phyloP scores from a whole-genome alignment of 352 stramenopile species.

The Pythium phragmiticola region DNA sequence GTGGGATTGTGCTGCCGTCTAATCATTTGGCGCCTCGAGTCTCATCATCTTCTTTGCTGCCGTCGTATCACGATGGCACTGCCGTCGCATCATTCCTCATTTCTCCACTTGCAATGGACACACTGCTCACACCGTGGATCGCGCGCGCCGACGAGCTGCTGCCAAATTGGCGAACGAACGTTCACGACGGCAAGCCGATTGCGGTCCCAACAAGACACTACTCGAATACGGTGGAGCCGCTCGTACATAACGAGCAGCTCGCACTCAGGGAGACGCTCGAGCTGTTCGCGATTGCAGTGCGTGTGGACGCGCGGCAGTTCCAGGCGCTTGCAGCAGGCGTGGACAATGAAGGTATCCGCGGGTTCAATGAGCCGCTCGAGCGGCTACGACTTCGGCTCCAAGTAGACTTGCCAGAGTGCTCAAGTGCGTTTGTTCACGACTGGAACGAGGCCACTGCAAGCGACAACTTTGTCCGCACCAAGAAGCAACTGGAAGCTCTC shows the following conservation, averaged over 20 bases:
- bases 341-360: neutral
- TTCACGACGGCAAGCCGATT: neutral
- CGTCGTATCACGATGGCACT: neutral
- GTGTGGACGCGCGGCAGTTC: neutral
- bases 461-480: neutral
- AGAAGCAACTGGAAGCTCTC: neutral
- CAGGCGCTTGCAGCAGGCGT: neutral
- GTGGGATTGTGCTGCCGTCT: neutral
- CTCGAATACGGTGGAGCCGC: neutral
- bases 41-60: neutral
- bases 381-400: neutral
- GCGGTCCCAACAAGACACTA: neutral
- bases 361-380: neutral
- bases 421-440: neutral
- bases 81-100: conserved; percentile 10
- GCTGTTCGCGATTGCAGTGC: conserved; percentile 8
- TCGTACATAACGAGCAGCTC: neutral
- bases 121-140: conserved; percentile 5
- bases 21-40: neutral
- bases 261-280: conserved; percentile 4
- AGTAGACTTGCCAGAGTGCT: neutral
- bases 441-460: neutral
- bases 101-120: conserved; percentile 5
- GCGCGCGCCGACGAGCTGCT: conserved; percentile 3
- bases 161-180: neutral